These are phyloP conservation scores for Alnus glutinosa DNA, from an alignment of 306 rosid genomes.

Conservation along the genomic window DNA sequence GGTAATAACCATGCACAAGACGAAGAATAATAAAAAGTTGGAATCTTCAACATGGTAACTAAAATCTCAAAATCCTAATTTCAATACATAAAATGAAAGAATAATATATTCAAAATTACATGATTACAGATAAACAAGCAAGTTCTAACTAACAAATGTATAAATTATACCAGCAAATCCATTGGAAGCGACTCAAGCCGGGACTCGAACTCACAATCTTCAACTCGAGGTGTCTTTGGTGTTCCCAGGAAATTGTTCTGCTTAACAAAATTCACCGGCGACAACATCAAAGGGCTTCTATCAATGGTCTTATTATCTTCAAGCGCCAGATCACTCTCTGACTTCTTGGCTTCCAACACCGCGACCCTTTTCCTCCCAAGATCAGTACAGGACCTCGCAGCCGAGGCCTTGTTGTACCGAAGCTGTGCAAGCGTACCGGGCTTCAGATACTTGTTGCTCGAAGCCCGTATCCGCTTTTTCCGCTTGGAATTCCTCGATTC, in stretches of 20 bases:
- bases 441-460: constrained; percentile 64
- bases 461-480: constrained; percentile 43
- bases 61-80: not conserved
- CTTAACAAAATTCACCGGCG: constrained; percentile 66
- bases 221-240: constrained; percentile 65
- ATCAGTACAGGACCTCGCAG: constrained; percentile 58
- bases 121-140: not conserved
- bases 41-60: not conserved
- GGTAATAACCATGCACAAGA: not conserved
- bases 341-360: constrained; percentile 41
- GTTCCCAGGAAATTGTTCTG: constrained; percentile 54
- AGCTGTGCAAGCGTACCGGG: constrained; percentile 91
- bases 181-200: constrained; percentile 81
- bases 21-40: not conserved
- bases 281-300: constrained; percentile 65
- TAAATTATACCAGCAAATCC: constrained; percentile 69
- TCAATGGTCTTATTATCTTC: constrained; percentile 45
- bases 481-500: constrained; percentile 46
- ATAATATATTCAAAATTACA: not conserved
- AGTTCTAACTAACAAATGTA: not conserved
- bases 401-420: constrained; percentile 49
- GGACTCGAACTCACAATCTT: constrained; percentile 58
- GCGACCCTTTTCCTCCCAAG: constrained; percentile 68
- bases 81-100: not conserved
- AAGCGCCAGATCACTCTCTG: constrained; percentile 18